Evolutionary conservation across 331 rosid genomes (phyloP).

Genomic region (Acacia concinna): DNA sequence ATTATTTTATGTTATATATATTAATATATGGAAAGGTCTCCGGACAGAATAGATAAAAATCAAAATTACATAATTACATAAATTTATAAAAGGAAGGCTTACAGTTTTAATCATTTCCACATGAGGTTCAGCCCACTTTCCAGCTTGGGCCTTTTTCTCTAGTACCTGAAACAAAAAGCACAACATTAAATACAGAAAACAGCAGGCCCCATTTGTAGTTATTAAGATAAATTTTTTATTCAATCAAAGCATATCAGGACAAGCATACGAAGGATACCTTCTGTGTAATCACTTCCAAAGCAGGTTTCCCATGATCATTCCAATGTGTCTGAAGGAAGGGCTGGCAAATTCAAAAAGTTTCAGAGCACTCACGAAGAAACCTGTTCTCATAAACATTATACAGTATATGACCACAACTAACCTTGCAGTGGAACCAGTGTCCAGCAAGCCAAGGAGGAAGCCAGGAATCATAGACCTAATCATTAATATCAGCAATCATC

Average conservation of each 20-base stretch:
- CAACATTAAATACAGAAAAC: neutral
- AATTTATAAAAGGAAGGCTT: conserved; percentile 33
- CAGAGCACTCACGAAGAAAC: conserved; percentile 31
- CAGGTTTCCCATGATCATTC: conserved; percentile 79
- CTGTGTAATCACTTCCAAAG: conserved; percentile 47
- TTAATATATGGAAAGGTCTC: neutral
- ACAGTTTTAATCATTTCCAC: conserved; percentile 65
- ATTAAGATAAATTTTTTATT: conserved; percentile 14
- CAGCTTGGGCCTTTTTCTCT: conserved; percentile 72
- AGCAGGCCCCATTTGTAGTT: neutral
- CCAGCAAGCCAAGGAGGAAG: conserved; percentile 92
- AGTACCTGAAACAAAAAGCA: conserved; percentile 37
- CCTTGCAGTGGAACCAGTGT: conserved; percentile 59
- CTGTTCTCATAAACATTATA: conserved; percentile 15
- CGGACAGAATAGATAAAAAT: conserved; percentile 28
- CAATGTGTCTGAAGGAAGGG: conserved; percentile 50
- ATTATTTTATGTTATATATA: neutral
- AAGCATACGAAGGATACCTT: conserved; percentile 53
- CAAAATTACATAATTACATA: conserved; percentile 22
- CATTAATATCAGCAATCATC: conserved; percentile 35
- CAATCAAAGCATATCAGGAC: neutral
- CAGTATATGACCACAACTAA: neutral
- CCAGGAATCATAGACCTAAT: conserved; percentile 87
- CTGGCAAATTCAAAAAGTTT: conserved; percentile 39
- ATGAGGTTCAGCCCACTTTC: conserved; percentile 85